phyloP scores from a whole-genome alignment of 169 alveolate genomes.

The Amoebophrya sp. region DNA sequence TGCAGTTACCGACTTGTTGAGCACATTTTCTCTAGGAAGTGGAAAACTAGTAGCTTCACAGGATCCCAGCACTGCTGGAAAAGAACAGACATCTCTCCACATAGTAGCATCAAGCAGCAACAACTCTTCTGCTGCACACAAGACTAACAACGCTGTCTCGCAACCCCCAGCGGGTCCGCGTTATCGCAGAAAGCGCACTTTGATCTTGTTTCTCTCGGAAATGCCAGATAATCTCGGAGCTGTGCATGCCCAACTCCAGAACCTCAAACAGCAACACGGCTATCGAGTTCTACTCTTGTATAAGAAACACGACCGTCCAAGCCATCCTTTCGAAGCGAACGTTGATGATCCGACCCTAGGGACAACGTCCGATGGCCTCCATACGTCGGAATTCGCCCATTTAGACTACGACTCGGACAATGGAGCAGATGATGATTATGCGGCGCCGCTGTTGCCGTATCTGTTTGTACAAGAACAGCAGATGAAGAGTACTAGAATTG shows the following conservation, averaged over 20 bases:
- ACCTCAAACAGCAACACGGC: neutral
- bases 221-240: neutral
- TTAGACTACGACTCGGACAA: neutral
- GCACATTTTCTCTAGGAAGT: too few species aligned
- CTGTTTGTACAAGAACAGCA: neutral
- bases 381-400: neutral
- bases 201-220: neutral
- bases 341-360: neutral
- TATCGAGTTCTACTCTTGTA: neutral
- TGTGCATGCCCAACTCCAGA: neutral
- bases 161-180: too few species aligned
- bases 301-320: neutral
- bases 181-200: neutral
- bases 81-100: too few species aligned
- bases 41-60: too few species aligned
- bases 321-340: neutral
- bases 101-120: too few species aligned
- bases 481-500: neutral
- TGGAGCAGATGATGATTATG: neutral
- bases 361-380: neutral
- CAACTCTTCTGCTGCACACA: too few species aligned
- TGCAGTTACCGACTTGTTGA: too few species aligned
- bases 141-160: too few species aligned
- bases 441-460: neutral
- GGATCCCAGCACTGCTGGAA: too few species aligned